A percentile compares a stretch with the other conserved stretches of the same genome.
Evolutionary conservation across 164 flowering plant genomes (phyloP).

Genomic region (Chimonanthus salicifolius): DNA sequence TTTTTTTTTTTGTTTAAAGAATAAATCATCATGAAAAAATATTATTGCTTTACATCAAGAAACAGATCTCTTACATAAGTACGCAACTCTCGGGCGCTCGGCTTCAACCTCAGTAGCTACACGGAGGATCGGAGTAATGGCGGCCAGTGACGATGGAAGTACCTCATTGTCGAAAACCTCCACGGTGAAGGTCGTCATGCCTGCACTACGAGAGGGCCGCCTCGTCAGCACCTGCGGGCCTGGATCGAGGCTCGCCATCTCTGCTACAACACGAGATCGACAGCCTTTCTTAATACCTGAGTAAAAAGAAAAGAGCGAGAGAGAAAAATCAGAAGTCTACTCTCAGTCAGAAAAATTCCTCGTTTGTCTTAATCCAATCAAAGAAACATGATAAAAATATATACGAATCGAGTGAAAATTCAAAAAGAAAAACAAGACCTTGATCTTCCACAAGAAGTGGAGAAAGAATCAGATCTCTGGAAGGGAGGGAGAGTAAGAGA

Average conservation of each 20-base stretch:
- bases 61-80: conserved; percentile 57
- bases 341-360: background rate
- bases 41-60: too few relatives aligned
- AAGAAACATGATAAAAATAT: background rate
- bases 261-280: background rate
- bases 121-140: conserved; percentile 84
- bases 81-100: conserved; percentile 90
- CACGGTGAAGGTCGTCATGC: conserved; percentile 63
- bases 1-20: too few relatives aligned
- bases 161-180: conserved; percentile 97
- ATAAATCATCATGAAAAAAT: too few relatives aligned
- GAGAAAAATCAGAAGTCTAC: background rate
- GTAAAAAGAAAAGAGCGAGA: background rate
- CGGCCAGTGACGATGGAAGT: conserved; percentile 78
- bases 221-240: conserved; percentile 55
- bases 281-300: background rate
- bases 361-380: background rate
- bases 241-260: conserved; percentile 22
- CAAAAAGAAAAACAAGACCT: too few relatives aligned
- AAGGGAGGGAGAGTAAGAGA: background rate
- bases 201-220: conserved; percentile 78
- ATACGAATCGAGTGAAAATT: too few relatives aligned
- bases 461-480: background rate
- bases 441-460: too few relatives aligned
- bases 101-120: conserved; percentile 79